Percentiles rank a stretch among this genome's conserved stretches.
Evolutionary conservation across 306 rosid species (phyloP).

Genomic region (Argentina anserina): DNA sequence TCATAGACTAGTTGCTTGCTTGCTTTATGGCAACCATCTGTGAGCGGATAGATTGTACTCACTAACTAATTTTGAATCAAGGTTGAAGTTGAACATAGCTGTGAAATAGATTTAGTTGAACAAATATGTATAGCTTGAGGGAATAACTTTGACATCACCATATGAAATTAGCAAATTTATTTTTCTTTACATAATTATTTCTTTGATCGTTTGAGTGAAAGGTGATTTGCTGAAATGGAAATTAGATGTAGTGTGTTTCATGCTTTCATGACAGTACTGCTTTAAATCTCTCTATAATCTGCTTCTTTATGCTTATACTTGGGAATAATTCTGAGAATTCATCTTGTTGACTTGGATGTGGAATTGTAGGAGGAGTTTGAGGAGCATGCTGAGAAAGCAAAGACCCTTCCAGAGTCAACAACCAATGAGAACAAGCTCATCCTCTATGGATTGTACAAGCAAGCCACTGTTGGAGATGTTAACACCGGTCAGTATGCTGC

Average conservation of each 20-base stretch:
- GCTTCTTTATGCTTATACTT: not conserved
- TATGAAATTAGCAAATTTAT: not conserved
- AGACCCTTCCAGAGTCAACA: constrained; percentile 60
- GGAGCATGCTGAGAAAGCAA: constrained; percentile 73
- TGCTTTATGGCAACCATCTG: not conserved
- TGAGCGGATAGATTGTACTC: not conserved
- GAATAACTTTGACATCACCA: not conserved
- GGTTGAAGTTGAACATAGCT: not conserved
- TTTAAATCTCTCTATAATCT: not conserved
- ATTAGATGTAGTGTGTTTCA: not conserved
- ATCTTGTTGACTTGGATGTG: not conserved
- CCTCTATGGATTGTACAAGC: constrained; percentile 90
- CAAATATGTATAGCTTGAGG: not conserved
- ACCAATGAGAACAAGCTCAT: constrained; percentile 71
- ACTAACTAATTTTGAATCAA: not conserved
- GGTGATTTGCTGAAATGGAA: not conserved
- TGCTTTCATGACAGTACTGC: not conserved
- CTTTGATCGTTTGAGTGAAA: not conserved
- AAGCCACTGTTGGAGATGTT: constrained; percentile 82
- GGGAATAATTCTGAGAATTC: not conserved
- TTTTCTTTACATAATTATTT: not conserved
- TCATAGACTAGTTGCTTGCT: not conserved
- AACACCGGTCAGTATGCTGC: constrained; percentile 52
- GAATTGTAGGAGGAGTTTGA: constrained; percentile 91
- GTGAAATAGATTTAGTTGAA: not conserved